Conservation (phyloP, 345 rosid species). For the Eucalyptus microcorys region DNA sequence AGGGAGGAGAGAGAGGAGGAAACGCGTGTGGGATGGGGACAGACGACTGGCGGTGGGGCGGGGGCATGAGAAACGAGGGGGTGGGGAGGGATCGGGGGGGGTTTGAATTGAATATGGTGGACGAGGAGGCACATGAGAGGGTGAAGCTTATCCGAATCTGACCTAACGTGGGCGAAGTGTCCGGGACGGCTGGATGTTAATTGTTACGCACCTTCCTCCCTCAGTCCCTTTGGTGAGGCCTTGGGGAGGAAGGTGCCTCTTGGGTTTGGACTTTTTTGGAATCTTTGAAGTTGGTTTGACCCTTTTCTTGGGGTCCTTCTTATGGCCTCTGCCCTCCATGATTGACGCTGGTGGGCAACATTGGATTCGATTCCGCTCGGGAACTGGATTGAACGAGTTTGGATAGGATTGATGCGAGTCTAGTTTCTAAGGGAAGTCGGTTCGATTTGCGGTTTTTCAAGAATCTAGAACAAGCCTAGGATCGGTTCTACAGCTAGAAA, state of each 20-base stretch:
- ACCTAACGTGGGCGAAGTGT: background rate
- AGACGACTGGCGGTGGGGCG: background rate
- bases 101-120: background rate
- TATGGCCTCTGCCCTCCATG: background rate
- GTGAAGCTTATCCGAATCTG: background rate
- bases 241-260: background rate
- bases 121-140: background rate
- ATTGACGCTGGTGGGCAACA: background rate
- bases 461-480: background rate
- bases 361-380: rapidly evolving
- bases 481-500: rapidly evolving
- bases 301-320: background rate
- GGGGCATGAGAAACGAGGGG: background rate
- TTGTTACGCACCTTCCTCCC: background rate
- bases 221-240: background rate
- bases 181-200: background rate
- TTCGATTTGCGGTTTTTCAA: rapidly evolving
- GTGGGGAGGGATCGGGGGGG: background rate
- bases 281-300: background rate
- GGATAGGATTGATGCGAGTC: background rate
- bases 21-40: background rate
- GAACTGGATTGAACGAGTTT: rapidly evolving
- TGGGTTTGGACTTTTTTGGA: background rate
- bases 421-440: rapidly evolving
- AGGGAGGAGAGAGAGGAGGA: background rate